Evolutionary conservation across 257 asterid genomes (phyloP), one percentile per base, ranked within the genome.

Genomic region (Solanum chiquidenum): DNA sequence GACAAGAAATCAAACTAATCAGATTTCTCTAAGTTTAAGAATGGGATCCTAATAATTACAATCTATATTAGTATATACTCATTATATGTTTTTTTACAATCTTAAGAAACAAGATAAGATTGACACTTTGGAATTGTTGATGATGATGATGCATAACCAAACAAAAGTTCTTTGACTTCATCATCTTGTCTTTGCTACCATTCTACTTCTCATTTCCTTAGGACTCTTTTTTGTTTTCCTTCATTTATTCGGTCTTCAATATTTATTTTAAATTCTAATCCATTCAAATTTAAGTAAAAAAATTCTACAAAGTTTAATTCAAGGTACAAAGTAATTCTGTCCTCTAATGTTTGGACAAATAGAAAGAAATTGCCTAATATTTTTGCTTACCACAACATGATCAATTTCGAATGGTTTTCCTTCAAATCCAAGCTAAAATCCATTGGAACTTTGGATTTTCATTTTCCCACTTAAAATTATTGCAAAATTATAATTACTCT

Each of bases 91-190:
- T 62, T 68, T 18, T 44, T 27, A 74, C 44, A 82, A 14, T 62
- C 90, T 88, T 83, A 29, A 83, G 37, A 35, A 85, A 62, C 20
- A 90, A 88, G 90, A 86, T 64, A 86, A 64, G 86, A 62, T n/a
- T 75, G 80, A 7, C 60, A 83, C 46, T 46, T 86, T 14, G 82
- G 80, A 40, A 3, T 85, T 85, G 64, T 85, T 85, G 62, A 2
- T 85, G 79, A 64, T 25, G 49, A 18, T 71, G 75, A 37, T 85
- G 46, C 58, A 14, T 77, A 37, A 80, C 77, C 72, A 82, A 80
- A 49, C 84, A 35, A 29, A 75, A 88, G 11, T 58, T n/a, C 9
- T 72, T 20, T 74, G 73, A 89, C 38, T 60, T 83, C 31, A 42
- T 89, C 75, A 71, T 83, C 52, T 73, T 72, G 71, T 86, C 85